Conservation (phyloP, 1,139 yeast genomes). For the Hansenula anomala region DNA sequence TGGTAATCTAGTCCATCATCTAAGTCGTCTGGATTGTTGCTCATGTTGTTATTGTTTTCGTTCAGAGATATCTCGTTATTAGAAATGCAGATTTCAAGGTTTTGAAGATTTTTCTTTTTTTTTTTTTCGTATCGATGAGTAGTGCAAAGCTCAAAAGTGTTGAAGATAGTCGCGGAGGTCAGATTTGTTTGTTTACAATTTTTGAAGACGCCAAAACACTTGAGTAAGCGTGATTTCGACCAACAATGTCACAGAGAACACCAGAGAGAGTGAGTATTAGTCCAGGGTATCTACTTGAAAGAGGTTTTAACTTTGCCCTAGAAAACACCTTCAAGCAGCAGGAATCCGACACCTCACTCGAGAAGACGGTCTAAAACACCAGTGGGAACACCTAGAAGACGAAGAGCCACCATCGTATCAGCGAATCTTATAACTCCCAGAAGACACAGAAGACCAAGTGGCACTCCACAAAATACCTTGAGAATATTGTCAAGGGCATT, state of each 20-base stretch:
- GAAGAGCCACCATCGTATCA: conserved; percentile 19
- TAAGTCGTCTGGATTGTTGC: conserved; percentile 16
- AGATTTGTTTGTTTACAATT: conserved; percentile 2
- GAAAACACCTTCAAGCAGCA: conserved; percentile 3
- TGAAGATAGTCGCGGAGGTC: no score
- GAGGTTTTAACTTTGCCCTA: conserved; percentile 1
- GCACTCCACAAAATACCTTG: conserved; percentile 17
- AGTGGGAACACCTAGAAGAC: conserved; percentile 19
- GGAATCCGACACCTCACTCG: conserved; percentile 10
- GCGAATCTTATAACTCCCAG: conserved; percentile 19
- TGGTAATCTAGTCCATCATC: conserved; percentile 23
- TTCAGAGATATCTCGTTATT: no score
- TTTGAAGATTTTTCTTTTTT: no score
- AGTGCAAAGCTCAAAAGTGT: no score
- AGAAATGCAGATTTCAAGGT: no score
- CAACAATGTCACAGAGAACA: conserved; percentile 4
- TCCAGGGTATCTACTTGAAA: neutral
- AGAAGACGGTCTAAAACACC: conserved; percentile 16
- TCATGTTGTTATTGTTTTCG: neutral
- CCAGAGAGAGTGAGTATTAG: conserved; percentile 1
- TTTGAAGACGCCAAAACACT: neutral
- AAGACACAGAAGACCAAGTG: conserved; percentile 14
- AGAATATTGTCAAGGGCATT: conserved; percentile 17
- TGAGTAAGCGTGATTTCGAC: no score
- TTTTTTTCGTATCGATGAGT: neutral